Conservation (phyloP, 192 early-diverging fungal species). For the Entomortierella beljakovae region DNA sequence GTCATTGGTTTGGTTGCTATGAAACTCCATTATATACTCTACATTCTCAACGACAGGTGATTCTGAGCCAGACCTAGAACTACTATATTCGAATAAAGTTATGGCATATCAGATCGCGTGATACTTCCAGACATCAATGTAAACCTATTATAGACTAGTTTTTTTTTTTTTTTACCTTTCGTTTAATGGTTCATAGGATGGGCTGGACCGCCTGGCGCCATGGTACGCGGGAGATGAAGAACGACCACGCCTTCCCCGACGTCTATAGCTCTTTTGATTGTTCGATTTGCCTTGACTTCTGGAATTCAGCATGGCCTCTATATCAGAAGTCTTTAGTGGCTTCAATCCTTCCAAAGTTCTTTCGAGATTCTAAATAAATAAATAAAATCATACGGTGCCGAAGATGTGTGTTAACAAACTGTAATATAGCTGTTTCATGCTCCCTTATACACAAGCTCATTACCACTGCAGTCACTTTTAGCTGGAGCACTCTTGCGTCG, state of each 20-base stretch:
- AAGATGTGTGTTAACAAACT: not conserved
- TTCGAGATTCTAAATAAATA: constrained; percentile 32
- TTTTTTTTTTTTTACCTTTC: not conserved
- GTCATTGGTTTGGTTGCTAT: not conserved
- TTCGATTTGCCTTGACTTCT: not conserved
- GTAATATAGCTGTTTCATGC: not conserved
- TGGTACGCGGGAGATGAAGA: constrained; percentile 15
- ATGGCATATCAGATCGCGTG: not conserved
- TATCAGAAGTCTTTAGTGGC: constrained; percentile 39
- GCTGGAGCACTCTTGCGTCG: constrained; percentile 28
- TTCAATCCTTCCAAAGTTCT: constrained; percentile 37
- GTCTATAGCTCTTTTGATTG: not conserved
- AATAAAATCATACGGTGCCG: not conserved
- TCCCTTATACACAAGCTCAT: not conserved
- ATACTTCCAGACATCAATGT: not conserved
- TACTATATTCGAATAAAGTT: not conserved
- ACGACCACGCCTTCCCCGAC: constrained; percentile 5
- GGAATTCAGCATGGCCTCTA: constrained; percentile 8
- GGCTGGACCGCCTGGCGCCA: constrained; percentile 21
- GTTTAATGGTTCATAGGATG: constrained; percentile 32
- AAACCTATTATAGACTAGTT: no score
- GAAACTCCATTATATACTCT: constrained; percentile 35
- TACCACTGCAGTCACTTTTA: constrained; percentile 48
- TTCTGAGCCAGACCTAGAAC: constrained; percentile 31
- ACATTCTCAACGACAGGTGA: constrained; percentile 15